Percentiles rank a stretch among this genome's conserved stretches.
phyloP scores from a whole-genome alignment of 2,329 filamentous ascomycete species.

The Aspergillus ochraceus region DNA sequence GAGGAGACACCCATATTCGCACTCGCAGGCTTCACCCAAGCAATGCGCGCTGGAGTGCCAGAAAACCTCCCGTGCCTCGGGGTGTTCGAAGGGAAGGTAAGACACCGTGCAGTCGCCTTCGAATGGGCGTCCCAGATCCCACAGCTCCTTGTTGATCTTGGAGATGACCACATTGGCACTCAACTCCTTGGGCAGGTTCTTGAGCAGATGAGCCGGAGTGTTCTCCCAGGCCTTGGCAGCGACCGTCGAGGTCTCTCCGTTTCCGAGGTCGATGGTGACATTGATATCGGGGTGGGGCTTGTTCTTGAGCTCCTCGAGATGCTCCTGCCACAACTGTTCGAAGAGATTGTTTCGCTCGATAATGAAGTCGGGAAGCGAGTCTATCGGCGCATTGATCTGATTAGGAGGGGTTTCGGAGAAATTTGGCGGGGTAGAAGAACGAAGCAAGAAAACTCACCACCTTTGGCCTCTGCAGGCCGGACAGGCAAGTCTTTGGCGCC shows the following conservation, averaged over 20 bases:
- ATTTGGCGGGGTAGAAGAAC: conserved; percentile 29
- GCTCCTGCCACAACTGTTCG: conserved; percentile 80
- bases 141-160: conserved; percentile 79
- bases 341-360: conserved; percentile 83
- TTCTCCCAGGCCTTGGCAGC: conserved; percentile 85
- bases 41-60: conserved; percentile 97
- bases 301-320: conserved; percentile 71
- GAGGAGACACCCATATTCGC: conserved; percentile 84
- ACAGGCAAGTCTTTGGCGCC: conserved; percentile 37
- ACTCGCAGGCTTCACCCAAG: conserved; percentile 90
- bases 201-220: conserved; percentile 75
- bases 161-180: conserved; percentile 82
- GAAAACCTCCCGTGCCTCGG: conserved; percentile 85
- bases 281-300: conserved; percentile 48
- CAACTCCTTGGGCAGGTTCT: conserved; percentile 80
- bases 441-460: conserved; percentile 25
- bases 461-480: conserved; percentile 32
- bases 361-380: conserved; percentile 70
- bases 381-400: conserved; percentile 27
- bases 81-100: conserved; percentile 76
- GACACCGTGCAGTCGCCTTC: conserved; percentile 85
- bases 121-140: conserved; percentile 88
- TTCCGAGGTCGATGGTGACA: conserved; percentile 48
- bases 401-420: conserved; percentile 29
- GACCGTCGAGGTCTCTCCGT: conserved; percentile 41